Base-by-base conservation (phyloP, 1,284 basidiomycete species). In the Neolentinus lepideus region DNA sequence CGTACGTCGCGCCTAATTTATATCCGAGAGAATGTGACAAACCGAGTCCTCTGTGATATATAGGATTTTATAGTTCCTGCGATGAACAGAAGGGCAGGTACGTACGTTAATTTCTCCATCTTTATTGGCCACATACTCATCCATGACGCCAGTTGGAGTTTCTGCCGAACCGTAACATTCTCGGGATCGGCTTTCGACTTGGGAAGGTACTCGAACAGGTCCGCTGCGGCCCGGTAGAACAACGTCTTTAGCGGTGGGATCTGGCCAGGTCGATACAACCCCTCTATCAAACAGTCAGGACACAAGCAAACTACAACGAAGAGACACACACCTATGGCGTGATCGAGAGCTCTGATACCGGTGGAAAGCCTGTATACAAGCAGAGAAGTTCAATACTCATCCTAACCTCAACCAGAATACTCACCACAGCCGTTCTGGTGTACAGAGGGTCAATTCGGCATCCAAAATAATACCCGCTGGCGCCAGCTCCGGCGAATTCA, bases 401-500 rank as follows among this genome's bases (percentile, higher is more conserved):
- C 29, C 19, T 21, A 38, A 52, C 25, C 45, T 26, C 25, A n/a
- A 33, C 12, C 46, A 21, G 19, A 43, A n/a, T 52, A 63, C 72
- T 16, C 61, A 86, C 86, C 90, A 92, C 35, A 92, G 76, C 24
- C 81, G 75, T 59, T 88, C 83, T 1, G 90, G 91, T 0, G 90
- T 92, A 2, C 77, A 67, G 25, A 90, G 68, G 0, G 89, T 88
- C 31, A 92, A 71, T 63, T 90, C 81, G 10, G 87, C 87, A 65
- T 93, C 90, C 50, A 91, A 77, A 59, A 92, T 87, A 64, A 93
- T 78, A 8, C 83, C 87, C 27, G 80, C 77, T 19, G 86, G 88
- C 8, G 80, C 77, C 21, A 90, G 73, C 61, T 80, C 73, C 21
- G 64, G 70, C 22, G 80, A 76, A 54, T 66, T 71, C 19, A 90